Evolutionary conservation across 1,284 basidiomycete species (phyloP), one percentile per base, ranked within the genome.

Genomic region (Fomitopsis pinicola): DNA sequence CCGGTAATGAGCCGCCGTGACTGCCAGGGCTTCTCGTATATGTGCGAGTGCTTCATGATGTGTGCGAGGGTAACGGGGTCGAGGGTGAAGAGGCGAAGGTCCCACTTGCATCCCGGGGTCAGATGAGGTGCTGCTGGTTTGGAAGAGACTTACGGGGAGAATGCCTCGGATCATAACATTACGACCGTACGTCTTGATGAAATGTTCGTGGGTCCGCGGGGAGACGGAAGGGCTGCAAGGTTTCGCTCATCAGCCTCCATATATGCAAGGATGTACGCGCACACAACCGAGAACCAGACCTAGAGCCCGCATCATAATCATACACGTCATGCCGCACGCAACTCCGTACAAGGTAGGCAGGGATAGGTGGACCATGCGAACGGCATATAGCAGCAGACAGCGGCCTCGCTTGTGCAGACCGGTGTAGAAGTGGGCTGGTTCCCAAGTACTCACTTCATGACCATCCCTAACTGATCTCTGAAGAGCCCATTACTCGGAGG

Each of bases 1-100:
- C 79, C 77, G n/a, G 84, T 82, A 44, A 93, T 91, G 57, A 92
- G 72, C 42, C 79, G 77, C 42, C 90, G 84, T 2, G 91, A 89
- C 66, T 87, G 86, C 86, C 85, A 89, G 15, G 91, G 91, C 67
- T 93, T 93, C 72, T 92, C 86, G 69, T 92, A 93, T 33, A 85
- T 77, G 17, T 78, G 79, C 0, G 83, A 80, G 62, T 90, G 80
- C 71, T 89, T 91, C 59, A 92, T 75, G 17, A 93, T 78, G 69
- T 93, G 83, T 10, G 80, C 72, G 40, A 93, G 70, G 0, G 91
- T 86, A n/a, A 82, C 70, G 5, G 90, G 89, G 69, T 93, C 91
- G 36, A 92, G 77, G 0, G 91, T 89, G 36, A 92, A 77, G 0
- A 93, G 80, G 45, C 91, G 85, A 58, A 86, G 80, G 64, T 93